Base-by-base conservation (phyloP, 1,284 basidiomycete genomes). In the Thecaphora frezii region DNA sequence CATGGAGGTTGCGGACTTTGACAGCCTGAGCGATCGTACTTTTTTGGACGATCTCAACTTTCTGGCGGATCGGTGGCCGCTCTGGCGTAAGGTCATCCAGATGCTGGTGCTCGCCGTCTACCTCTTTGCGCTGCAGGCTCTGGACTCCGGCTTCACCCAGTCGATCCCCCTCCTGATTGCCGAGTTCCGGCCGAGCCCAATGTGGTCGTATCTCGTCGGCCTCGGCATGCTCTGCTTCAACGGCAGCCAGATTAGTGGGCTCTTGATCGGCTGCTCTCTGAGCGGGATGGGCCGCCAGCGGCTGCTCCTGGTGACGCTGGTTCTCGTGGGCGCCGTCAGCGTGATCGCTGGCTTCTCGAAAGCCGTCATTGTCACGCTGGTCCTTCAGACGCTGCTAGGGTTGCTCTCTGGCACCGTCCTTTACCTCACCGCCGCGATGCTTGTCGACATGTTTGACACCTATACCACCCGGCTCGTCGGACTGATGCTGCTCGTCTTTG, bases 131-230 rank as follows among this genome's bases (percentile, higher is more conserved):
- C 42, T 71, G 12, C 66, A 71, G 45, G 62, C 60, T 5, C 49
- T 71, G 7, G 61, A 52, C 21, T 58, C 68, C 5, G 66, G 68
- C 16, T 71, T 66, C 51, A 54, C 54, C 44, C 63, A 59, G 47
- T 51, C 56, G 1, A 55, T 66, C 24, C 21, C 19, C 2, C 16
- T 19, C 5, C 51, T 66, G 50, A 57, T 55, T 5, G 22, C 12
- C 3, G 51, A 55, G 42, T 44, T 51, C 30, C 16, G 12, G 10
- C 48, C 55, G 5, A 54, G 44, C 14, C 23, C 36, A 10, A 37
- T 49, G 1, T 12, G 24, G 3, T 39, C 49, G 7, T 14, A 48
- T 2, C 33, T 57, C 4, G 38, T 59, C 19, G 41, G 54, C 21
- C 43, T 58, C 14, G 66, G 61, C 16, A 25, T 33, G 2, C 38